These are phyloP conservation scores for Colletotrichum phormii DNA, from an alignment of 2,329 filamentous ascomycete genomes.

Conservation along the genomic window DNA sequence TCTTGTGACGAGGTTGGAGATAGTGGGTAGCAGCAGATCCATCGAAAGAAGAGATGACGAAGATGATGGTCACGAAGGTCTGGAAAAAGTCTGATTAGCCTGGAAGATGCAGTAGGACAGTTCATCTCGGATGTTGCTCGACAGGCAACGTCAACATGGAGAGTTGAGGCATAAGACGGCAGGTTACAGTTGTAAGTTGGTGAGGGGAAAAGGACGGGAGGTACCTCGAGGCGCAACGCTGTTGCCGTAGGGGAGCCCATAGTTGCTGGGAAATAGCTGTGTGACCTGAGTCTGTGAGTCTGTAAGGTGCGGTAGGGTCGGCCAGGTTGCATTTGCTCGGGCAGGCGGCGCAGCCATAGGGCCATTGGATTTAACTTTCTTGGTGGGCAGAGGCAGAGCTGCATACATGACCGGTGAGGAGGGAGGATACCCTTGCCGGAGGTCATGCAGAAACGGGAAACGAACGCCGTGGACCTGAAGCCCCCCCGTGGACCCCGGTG, in stretches of 20 bases:
- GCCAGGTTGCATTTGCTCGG: slow-evolving; percentile 6
- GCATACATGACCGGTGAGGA: neutral
- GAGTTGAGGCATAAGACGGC: neutral
- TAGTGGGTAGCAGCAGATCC: neutral
- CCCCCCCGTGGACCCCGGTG: neutral
- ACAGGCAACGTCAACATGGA: neutral
- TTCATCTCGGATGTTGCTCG: neutral
- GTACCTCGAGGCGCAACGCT: too few relatives aligned
- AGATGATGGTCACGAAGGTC: neutral
- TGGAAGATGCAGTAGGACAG: neutral
- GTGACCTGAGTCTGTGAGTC: neutral
- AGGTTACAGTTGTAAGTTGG: neutral
- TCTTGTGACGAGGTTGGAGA: neutral
- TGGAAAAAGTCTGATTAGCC: neutral
- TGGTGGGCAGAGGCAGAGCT: neutral
- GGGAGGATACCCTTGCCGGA: slow-evolving; percentile 29
- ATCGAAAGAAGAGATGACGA: neutral
- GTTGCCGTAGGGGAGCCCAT: neutral
- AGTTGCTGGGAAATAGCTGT: too few relatives aligned
- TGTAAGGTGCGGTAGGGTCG: neutral
- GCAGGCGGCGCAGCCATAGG: slow-evolving; percentile 16
- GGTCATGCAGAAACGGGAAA: slow-evolving; percentile 19
- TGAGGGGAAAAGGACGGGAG: neutral
- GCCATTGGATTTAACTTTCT: slow-evolving; percentile 9
- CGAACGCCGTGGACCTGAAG: slow-evolving; percentile 12